Percentiles rank a stretch among this genome's conserved stretches.
These are phyloP conservation scores for Phaseolus coccineus DNA, from an alignment of 331 rosid genomes.

Conservation along the genomic window DNA sequence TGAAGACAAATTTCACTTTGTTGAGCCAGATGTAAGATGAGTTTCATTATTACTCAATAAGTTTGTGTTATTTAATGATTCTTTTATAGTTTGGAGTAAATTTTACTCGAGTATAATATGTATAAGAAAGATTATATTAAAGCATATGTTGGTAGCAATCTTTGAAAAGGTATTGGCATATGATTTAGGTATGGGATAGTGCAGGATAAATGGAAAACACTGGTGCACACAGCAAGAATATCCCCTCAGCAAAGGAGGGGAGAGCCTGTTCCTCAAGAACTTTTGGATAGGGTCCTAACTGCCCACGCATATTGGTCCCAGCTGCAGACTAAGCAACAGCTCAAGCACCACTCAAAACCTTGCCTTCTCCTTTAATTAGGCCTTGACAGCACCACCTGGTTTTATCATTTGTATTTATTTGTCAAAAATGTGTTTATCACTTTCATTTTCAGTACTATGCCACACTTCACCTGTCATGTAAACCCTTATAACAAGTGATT, in stretches of 20 bases:
- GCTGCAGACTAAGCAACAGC: constrained; percentile 69
- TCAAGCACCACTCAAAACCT: constrained; percentile 45
- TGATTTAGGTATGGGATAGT: constrained; percentile 45
- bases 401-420: constrained; percentile 22
- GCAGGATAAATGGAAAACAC: constrained; percentile 97
- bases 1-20: too few relatives aligned
- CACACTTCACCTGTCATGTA: constrained; percentile 55
- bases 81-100: too few relatives aligned
- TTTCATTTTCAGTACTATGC: constrained; percentile 11
- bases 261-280: constrained; percentile 92
- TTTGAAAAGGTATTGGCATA: constrained; percentile 40
- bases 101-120: not conserved
- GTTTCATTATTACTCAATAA: too few relatives aligned
- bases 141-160: too few relatives aligned
- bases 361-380: constrained; percentile 41
- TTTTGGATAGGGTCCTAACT: constrained; percentile 79
- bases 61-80: too few relatives aligned
- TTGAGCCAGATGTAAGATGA: too few relatives aligned
- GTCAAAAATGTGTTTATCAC: constrained; percentile 38
- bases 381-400: constrained; percentile 29
- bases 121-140: not conserved
- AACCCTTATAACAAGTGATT: constrained; percentile 40
- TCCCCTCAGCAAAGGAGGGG: constrained; percentile 97
- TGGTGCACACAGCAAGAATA: constrained; percentile 95
- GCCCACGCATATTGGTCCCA: constrained; percentile 91